Conservation (phyloP, 192 early-diverging fungal genomes). For the Spinellus fusiger region DNA sequence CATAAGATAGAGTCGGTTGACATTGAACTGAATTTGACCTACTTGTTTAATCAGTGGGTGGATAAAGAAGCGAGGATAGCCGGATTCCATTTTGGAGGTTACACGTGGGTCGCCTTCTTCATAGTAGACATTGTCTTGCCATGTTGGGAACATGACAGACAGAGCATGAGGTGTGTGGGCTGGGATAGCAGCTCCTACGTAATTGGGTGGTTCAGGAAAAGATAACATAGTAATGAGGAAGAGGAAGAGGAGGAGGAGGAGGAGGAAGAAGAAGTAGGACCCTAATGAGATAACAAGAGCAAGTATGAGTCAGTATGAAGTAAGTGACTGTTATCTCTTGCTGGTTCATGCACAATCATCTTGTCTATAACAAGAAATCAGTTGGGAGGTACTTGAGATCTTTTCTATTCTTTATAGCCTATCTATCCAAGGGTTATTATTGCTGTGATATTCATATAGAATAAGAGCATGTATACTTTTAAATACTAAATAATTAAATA, state of each 20-base stretch:
- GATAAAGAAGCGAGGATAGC: constrained; percentile 95
- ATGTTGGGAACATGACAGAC: constrained; percentile 86
- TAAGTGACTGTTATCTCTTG: too few relatives aligned
- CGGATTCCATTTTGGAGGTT: constrained; percentile 62
- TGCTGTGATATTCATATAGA: too few relatives aligned
- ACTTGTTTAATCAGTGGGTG: constrained; percentile 66
- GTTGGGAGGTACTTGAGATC: too few relatives aligned
- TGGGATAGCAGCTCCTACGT: constrained; percentile 71
- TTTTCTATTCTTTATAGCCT: too few relatives aligned
- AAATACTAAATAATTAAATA: too few relatives aligned
- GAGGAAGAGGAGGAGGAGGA: constrained; percentile 4
- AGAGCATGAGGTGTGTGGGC: constrained; percentile 72
- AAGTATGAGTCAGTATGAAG: too few relatives aligned
- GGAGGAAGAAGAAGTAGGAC: not conserved
- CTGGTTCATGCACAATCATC: too few relatives aligned
- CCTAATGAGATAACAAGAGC: too few relatives aligned
- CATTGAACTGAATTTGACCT: not conserved
- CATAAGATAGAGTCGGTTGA: not conserved
- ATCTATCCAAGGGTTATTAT: too few relatives aligned
- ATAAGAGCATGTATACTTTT: too few relatives aligned
- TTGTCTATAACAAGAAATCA: too few relatives aligned
- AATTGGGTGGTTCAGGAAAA: constrained; percentile 17
- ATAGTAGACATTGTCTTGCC: constrained; percentile 88
- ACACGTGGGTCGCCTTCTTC: constrained; percentile 81
- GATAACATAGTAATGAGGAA: constrained; percentile 1